These are phyloP conservation scores for Tylopilus sp. DNA, from an alignment of 768 basidiomycete genomes.

Conservation along the genomic window DNA sequence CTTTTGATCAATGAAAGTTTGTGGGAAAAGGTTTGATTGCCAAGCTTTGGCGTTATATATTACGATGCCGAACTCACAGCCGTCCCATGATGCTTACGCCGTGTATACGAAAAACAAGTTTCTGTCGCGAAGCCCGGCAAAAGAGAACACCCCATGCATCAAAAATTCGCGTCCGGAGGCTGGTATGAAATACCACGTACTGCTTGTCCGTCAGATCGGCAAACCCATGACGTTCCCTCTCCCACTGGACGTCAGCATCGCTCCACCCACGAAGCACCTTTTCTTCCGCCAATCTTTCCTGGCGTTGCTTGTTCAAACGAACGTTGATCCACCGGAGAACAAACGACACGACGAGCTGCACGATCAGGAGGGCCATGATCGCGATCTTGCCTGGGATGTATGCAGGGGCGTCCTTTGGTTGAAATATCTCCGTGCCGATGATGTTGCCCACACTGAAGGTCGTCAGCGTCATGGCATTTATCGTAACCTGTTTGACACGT, in stretches of 20 bases:
- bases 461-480: slow-evolving; percentile 54
- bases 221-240: slow-evolving; percentile 60
- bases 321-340: slow-evolving; percentile 54
- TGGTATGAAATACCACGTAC: slow-evolving; percentile 33
- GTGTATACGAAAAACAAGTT: slow-evolving; percentile 62
- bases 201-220: slow-evolving; percentile 62
- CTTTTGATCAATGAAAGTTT: not conserved
- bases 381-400: slow-evolving; percentile 68
- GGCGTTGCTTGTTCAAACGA: slow-evolving; percentile 49
- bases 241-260: slow-evolving; percentile 52
- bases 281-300: slow-evolving; percentile 14
- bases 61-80: not conserved
- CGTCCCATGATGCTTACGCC: slow-evolving; percentile 28
- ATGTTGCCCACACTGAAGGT: slow-evolving; percentile 59
- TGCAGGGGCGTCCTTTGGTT: slow-evolving; percentile 54
- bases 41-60: not conserved
- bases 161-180: slow-evolving; percentile 1
- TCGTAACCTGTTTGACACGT: slow-evolving; percentile 39
- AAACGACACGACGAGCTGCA: slow-evolving; percentile 47
- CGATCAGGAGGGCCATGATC: slow-evolving; percentile 55
- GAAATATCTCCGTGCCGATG: slow-evolving; percentile 61
- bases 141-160: not conserved
- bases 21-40: slow-evolving; percentile 7
- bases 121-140: slow-evolving; percentile 27
- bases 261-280: slow-evolving; percentile 52